These are phyloP conservation scores for Fennellomyces sp. DNA, from an alignment of 371 early-diverging fungal genomes.

Conservation along the genomic window DNA sequence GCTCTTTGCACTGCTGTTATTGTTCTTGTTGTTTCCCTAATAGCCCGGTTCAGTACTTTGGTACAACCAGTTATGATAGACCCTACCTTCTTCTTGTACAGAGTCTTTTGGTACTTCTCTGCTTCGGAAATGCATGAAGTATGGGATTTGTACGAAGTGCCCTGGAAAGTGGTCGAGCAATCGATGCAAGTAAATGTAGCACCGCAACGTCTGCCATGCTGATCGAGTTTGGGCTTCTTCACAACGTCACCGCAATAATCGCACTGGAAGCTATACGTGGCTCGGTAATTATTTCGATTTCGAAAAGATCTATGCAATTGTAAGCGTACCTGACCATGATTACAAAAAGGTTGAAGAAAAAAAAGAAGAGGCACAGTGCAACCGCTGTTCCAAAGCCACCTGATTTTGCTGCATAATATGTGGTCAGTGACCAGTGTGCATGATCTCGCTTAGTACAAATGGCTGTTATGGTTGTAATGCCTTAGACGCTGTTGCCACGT, in stretches of 20 bases:
- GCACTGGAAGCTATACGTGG: constrained; percentile 70
- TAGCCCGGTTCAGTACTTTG: constrained; percentile 14
- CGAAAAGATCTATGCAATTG: neutral
- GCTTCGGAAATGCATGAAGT: constrained; percentile 90
- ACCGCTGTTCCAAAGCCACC: neutral
- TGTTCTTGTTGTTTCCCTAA: constrained; percentile 29
- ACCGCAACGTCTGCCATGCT: constrained; percentile 81
- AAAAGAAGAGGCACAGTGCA: neutral
- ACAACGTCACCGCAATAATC: constrained; percentile 89
- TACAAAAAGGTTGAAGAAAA: neutral
- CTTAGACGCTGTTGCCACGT: no score
- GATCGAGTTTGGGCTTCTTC: constrained; percentile 90
- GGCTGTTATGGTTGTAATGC: no score
- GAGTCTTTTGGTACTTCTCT: constrained; percentile 84
- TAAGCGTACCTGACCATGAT: constrained; percentile 4
- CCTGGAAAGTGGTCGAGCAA: constrained; percentile 86
- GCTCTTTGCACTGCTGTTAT: constrained; percentile 23
- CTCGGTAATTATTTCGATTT: no score
- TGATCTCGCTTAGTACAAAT: no score
- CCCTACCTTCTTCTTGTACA: constrained; percentile 63
- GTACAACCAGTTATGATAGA: neutral
- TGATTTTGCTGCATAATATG: no score
- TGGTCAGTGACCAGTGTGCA: no score
- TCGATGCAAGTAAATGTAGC: constrained; percentile 91
- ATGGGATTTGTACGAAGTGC: constrained; percentile 76